Conservation (phyloP, 2,329 filamentous ascomycete genomes). For the Ceratocystis albifundus region DNA sequence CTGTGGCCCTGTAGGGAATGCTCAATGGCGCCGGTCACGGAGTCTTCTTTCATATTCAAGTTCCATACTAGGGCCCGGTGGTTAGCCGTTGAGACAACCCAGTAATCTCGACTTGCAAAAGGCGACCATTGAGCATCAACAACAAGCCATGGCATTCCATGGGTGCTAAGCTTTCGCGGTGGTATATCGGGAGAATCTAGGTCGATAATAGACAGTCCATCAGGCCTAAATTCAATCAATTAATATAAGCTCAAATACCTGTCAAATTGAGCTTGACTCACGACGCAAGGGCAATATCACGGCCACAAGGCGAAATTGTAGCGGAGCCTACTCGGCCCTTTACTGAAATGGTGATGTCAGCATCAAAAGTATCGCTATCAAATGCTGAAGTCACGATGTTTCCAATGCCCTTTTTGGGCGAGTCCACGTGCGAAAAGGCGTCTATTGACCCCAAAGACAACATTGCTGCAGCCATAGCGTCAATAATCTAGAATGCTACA, state of each 20-base stretch:
- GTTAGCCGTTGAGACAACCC: conserved; percentile 89
- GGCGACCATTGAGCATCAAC: conserved; percentile 96
- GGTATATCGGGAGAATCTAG: conserved; percentile 80
- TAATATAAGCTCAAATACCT: conserved; percentile 29
- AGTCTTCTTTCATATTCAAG: conserved; percentile 65
- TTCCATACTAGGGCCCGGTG: conserved; percentile 94
- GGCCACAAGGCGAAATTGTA: conserved; percentile 81
- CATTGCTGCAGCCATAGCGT: neutral
- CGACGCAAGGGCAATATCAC: conserved; percentile 83
- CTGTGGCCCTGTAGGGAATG: conserved; percentile 74
- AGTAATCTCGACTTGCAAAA: conserved; percentile 77
- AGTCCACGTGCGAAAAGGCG: conserved; percentile 28
- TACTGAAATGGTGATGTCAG: conserved; percentile 73
- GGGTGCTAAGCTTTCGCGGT: conserved; percentile 67
- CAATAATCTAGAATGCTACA: neutral
- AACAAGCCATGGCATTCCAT: conserved; percentile 85
- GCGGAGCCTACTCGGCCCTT: conserved; percentile 75
- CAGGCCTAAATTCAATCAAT: conserved; percentile 41
- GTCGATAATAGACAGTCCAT: conserved; percentile 84
- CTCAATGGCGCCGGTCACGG: conserved; percentile 59
- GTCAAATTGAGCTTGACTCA: conserved; percentile 33
- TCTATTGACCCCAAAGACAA: conserved; percentile 6
- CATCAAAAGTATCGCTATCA: conserved; percentile 78
- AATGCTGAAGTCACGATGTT: conserved; percentile 57
- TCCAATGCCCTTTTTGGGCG: conserved; percentile 38